A percentile compares a stretch with the other conserved stretches of the same genome.
These are phyloP conservation scores for Lactuca sativa DNA, from an alignment of 129 eudicot species.

Conservation along the genomic window DNA sequence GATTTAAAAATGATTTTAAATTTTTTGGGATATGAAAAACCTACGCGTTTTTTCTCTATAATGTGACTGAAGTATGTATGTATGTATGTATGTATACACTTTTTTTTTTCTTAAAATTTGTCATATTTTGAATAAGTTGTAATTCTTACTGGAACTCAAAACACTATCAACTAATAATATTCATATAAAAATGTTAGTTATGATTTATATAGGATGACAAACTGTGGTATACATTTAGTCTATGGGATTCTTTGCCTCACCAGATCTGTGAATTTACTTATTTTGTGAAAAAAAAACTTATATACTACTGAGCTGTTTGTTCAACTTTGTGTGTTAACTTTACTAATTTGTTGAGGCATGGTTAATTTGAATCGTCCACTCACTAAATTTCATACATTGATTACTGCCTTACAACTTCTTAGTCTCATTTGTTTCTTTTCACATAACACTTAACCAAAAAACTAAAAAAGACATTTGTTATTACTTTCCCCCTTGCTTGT, in stretches of 20 bases:
- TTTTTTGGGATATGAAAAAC: no score
- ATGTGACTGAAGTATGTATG: no score
- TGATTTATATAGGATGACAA: neutral
- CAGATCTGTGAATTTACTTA: neutral
- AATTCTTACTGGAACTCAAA: neutral
- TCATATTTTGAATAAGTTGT: no score
- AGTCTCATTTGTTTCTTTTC: neutral
- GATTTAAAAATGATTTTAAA: no score
- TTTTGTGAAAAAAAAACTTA: neutral
- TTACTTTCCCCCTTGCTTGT: neutral
- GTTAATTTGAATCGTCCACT: neutral
- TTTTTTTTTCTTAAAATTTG: no score
- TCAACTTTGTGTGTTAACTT: conserved; percentile 6
- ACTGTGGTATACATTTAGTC: conserved; percentile 9
- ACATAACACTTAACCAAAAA: neutral
- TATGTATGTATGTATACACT: no score
- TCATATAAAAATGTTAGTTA: neutral
- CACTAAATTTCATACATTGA: neutral
- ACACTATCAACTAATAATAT: conserved; percentile 2
- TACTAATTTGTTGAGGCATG: neutral
- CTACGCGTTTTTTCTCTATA: no score
- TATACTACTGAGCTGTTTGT: neutral
- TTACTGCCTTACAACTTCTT: neutral
- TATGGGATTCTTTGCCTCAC: conserved; percentile 8
- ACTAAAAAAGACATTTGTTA: neutral